phyloP scores from a whole-genome alignment of 441 rosid species.

The Croton setiger region DNA sequence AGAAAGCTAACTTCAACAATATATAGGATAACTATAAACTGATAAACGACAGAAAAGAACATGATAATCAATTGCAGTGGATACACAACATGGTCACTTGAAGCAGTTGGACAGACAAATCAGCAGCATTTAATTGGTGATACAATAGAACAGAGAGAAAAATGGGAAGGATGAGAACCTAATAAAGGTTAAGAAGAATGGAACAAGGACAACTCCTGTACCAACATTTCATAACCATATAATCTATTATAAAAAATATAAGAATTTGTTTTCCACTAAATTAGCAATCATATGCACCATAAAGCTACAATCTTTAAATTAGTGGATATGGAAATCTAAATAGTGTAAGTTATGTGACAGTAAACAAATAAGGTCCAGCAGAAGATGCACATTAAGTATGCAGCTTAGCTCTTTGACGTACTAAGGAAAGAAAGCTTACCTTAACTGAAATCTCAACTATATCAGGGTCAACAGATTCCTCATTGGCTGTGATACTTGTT shows the following conservation, averaged over 20 bases:
- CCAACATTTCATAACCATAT: not conserved
- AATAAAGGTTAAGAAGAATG: not conserved
- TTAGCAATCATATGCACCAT: not conserved
- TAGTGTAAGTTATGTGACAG: not conserved
- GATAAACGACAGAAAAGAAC: not conserved
- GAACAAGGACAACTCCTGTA: not conserved
- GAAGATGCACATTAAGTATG: constrained; percentile 8
- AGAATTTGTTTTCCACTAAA: not conserved
- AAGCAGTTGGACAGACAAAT: not conserved
- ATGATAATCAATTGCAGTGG: not conserved
- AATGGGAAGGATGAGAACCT: not conserved
- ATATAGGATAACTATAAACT: not conserved
- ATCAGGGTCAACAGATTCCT: constrained; percentile 16
- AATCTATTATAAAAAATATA: not conserved
- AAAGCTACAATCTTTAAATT: not conserved
- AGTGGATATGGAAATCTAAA: not conserved
- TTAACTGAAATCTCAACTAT: constrained; percentile 24
- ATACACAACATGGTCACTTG: not conserved
- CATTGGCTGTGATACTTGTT: not conserved
- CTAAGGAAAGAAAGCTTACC: constrained; percentile 34
- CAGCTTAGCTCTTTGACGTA: constrained; percentile 1
- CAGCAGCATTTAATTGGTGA: not conserved
- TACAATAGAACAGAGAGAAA: not conserved
- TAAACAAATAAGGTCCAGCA: not conserved
- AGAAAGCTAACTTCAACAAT: not conserved